These are phyloP conservation scores for Fusarium odoratissimum DNA, from an alignment of 2,329 filamentous ascomycete genomes.

Conservation along the genomic window DNA sequence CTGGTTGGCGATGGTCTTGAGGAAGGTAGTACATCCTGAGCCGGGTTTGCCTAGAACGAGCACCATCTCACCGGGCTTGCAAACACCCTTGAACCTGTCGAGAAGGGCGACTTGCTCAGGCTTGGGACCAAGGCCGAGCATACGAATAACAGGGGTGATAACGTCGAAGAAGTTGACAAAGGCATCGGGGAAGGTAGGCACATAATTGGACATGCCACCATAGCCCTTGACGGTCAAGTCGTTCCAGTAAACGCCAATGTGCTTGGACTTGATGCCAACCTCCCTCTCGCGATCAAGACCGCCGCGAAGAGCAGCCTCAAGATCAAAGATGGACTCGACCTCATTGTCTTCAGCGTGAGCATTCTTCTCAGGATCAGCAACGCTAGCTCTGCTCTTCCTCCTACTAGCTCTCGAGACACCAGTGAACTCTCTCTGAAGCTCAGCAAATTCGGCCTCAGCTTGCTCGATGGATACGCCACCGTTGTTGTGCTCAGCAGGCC, in stretches of 20 bases:
- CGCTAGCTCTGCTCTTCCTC: constrained; percentile 41
- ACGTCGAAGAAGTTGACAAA: constrained; percentile 82
- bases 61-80: constrained; percentile 88
- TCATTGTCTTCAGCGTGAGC: constrained; percentile 54
- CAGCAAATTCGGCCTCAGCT: constrained; percentile 77
- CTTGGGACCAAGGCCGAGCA: constrained; percentile 75
- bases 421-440: constrained; percentile 72
- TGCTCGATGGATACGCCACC: constrained; percentile 71
- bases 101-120: constrained; percentile 79
- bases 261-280: constrained; percentile 83
- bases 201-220: constrained; percentile 78
- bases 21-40: constrained; percentile 76
- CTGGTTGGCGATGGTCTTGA: constrained; percentile 76
- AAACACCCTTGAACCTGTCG: constrained; percentile 75
- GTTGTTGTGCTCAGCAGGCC: constrained; percentile 30
- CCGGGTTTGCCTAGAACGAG: constrained; percentile 84
- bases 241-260: constrained; percentile 84
- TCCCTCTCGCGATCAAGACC: constrained; percentile 76
- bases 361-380: constrained; percentile 69
- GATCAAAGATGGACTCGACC: constrained; percentile 71
- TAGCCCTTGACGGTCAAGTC: constrained; percentile 79
- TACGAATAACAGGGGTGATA: constrained; percentile 69
- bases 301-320: constrained; percentile 79
- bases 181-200: constrained; percentile 80
- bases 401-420: constrained; percentile 65